Percentiles rank a stretch among this genome's conserved stretches.
Evolutionary conservation across 129 eudicot species (phyloP).

Genomic region (Pseudognaphalium luteoalbum): DNA sequence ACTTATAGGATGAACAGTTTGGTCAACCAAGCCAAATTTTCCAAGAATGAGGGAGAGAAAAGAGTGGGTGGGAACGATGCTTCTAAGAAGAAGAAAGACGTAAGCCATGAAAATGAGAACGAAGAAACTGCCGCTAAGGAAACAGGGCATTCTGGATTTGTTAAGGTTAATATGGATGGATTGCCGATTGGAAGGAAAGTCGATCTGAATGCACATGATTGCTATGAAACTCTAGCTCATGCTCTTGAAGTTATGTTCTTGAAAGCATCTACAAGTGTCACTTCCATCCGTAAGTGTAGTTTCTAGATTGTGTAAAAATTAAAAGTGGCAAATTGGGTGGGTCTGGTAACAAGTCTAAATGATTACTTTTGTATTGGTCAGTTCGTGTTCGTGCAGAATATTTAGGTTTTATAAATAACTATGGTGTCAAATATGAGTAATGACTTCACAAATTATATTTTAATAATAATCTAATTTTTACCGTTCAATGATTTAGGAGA

Average conservation of each 20-base stretch:
- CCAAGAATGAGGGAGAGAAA: conserved; percentile 58
- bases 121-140: conserved; percentile 42
- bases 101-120: conserved; percentile 35
- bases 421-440: neutral
- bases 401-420: no score
- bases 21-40: conserved; percentile 75
- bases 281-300: conserved; percentile 39
- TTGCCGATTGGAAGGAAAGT: conserved; percentile 90
- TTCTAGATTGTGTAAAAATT: conserved; percentile 9
- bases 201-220: conserved; percentile 74
- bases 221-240: conserved; percentile 74
- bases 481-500: neutral
- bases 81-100: conserved; percentile 50
- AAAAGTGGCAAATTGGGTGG: neutral
- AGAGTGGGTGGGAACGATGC: conserved; percentile 51
- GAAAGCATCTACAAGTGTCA: conserved; percentile 38
- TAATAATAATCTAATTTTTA: neutral
- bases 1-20: conserved; percentile 90
- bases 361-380: neutral
- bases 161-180: conserved; percentile 97
- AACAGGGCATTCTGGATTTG: conserved; percentile 55
- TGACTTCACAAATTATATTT: neutral
- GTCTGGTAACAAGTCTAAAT: neutral
- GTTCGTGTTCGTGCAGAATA: neutral
- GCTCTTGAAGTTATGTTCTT: conserved; percentile 87